A percentile compares a stretch with the other conserved stretches of the same genome.
Conservation (phyloP, 1,284 basidiomycete genomes). For the Laetiporus sulphureus region DNA sequence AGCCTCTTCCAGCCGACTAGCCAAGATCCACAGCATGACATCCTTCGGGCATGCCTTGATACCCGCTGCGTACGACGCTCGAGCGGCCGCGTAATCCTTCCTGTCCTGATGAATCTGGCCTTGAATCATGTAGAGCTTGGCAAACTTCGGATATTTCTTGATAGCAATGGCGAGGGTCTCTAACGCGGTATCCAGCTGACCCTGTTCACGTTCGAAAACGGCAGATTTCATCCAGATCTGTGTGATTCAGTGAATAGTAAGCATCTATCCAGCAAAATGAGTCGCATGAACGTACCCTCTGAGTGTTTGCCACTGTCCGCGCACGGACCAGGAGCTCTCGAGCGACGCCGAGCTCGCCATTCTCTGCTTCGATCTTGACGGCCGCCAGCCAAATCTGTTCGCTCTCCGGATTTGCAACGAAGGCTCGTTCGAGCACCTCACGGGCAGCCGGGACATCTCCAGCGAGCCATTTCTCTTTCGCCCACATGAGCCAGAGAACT, state of each 20-base stretch:
- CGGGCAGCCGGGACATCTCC: slow-evolving; percentile 87
- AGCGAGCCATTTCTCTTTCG: slow-evolving; percentile 90
- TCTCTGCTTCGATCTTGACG: slow-evolving; percentile 93
- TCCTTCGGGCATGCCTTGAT: slow-evolving; percentile 81
- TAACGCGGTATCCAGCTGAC: slow-evolving; percentile 68
- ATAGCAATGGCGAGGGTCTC: slow-evolving; percentile 72
- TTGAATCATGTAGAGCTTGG: slow-evolving; percentile 95
- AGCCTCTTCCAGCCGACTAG: slow-evolving; percentile 82
- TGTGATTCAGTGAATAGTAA: slow-evolving; percentile 2
- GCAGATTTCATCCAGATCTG: slow-evolving; percentile 99
- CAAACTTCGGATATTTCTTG: slow-evolving; percentile 76
- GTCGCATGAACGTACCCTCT: slow-evolving; percentile 53
- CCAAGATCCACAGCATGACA: slow-evolving; percentile 82
- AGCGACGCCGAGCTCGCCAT: slow-evolving; percentile 83
- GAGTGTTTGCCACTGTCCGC: slow-evolving; percentile 83
- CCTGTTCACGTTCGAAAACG: slow-evolving; percentile 89
- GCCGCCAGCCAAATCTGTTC: slow-evolving; percentile 98
- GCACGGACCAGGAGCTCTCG: slow-evolving; percentile 84
- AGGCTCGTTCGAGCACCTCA: slow-evolving; percentile 82
- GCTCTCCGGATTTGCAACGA: slow-evolving; percentile 93
- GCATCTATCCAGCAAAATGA: no score
- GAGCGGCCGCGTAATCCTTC: slow-evolving; percentile 57
- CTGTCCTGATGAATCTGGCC: slow-evolving; percentile 79
- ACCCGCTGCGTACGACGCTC: slow-evolving; percentile 76
- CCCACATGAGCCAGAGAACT: slow-evolving; percentile 94